Evolutionary conservation across 352 stramenopile species (phyloP), one percentile per base, ranked within the genome.

Genomic region (Blastocystis sp.): DNA sequence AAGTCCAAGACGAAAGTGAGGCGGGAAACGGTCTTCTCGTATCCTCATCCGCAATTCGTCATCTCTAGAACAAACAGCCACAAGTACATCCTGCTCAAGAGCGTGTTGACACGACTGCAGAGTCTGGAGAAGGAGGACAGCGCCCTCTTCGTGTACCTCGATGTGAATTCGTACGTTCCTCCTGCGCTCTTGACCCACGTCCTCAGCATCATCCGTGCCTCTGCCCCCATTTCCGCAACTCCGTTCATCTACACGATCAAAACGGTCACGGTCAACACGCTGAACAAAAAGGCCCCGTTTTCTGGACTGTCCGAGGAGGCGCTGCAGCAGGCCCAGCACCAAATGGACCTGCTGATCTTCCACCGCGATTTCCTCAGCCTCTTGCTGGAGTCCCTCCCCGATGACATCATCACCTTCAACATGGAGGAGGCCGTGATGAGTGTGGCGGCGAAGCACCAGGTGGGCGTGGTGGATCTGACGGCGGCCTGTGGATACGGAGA

Each of bases 261-360:
- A 21, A 81, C 71, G 2, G 14, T 81, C 7, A 64, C 2, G 0
- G 71, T 81, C 2, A 45, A 45, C 5, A 38, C 71, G 17, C 21
- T 81, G 2, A 65, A 81, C 48, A 81, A 81, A 38, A 62, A 65
- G 17, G 17, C 53, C 40, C 71, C 71, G 3, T 81, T 62, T 64
- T 40, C 43, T 14, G 38, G 41, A n/a, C 4, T 81, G 41, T 34
- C 17, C 7, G 14, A 19, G 2, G 43, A 53, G 7, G 23, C 52
- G 5, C 64, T 81, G 17, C 17, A n/a, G 19, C 7, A n/a, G 34
- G 43, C 41, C 0, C 11, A 81, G 43, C 71, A 81, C 43, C 41
- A 62, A 5, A 67, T 81, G 43, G 71, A 81, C 45, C 21, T 81
- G 34, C 17, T 81, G 34, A 43, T 81, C 17, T 81, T 81, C 48